Base-by-base conservation (phyloP, 805 yeast genomes). In the Monosporozyma servazzii region DNA sequence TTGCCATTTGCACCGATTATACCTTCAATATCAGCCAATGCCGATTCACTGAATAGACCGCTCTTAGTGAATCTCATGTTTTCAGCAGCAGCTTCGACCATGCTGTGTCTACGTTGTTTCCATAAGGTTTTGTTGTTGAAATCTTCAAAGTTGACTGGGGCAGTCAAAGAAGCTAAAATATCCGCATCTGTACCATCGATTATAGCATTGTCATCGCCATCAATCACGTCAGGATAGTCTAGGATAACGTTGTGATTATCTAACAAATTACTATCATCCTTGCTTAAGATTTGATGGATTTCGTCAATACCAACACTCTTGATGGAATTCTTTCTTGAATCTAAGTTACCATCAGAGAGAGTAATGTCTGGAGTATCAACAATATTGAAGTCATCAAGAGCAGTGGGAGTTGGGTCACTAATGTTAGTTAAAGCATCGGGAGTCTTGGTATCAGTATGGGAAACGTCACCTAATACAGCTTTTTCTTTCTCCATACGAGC, bases 1-100 rank as follows among this genome's bases (percentile, higher is more conserved):
- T 54, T 58, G 6, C 47, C 48, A 20, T 27, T 37, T 20, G 51
- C 54, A 18, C 60, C 63, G 17, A 68, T 56, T 46, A 65, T 71
- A 51, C 85, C 87, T 61, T 86, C 93, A 41, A 86, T 87, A 60
- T 83, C 87, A 9, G 81, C 81, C 59, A 86, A 66, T 2, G 88
- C 82, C 53, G 79, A 79, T 64, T 86, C 93, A 62, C 85, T 83
- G 64, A 86, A 86, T 51, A 86, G 68, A 5, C 95, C 95, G 55
- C 80, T 79, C 59, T 79, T 84, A 0, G 95, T 86, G 18, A 84
- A 81, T 55, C 91, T 72, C 58, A 81, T 71, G 10, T 90, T 90
- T 63, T 86, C 91, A 9, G 81, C 78, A 8, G 82, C 84, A 3
- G 93, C 90, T 58, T 85, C 93, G 1, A 75, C 84, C 49, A 80